Conservation (phyloP, 768 basidiomycete species). For the Gloeophyllum trabeum region DNA sequence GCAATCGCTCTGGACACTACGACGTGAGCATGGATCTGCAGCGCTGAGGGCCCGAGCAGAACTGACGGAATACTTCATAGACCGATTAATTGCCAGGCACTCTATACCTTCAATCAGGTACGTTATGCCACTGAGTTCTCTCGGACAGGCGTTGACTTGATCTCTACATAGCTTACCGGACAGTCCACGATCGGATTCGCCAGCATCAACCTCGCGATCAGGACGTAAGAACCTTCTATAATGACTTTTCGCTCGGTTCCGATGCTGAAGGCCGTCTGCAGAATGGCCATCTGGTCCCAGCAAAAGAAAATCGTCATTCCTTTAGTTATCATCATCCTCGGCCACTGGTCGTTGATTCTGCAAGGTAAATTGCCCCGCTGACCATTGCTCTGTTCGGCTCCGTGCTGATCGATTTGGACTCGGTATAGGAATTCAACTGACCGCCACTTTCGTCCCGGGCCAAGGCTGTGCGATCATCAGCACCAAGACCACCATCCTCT, state of each 20-base stretch:
- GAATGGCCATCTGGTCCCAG: conserved; percentile 59
- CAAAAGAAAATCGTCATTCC: conserved; percentile 37
- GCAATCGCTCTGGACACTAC: conserved; percentile 26
- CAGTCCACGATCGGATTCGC: conserved; percentile 32
- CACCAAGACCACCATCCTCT: conserved; percentile 53
- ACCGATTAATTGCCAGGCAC: conserved; percentile 28
- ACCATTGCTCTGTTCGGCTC: neutral
- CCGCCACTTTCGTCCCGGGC: conserved; percentile 38
- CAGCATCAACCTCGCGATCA: conserved; percentile 33
- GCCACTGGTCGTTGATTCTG: conserved; percentile 62
- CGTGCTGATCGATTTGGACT: too few species aligned
- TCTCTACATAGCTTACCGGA: conserved; percentile 29
- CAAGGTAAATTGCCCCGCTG: conserved; percentile 30
- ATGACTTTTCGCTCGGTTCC: neutral
- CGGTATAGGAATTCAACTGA: conserved; percentile 49
- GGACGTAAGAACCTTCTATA: conserved; percentile 22
- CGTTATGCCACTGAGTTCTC: too few species aligned
- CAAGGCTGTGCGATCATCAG: conserved; percentile 43
- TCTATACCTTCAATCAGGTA: conserved; percentile 39
- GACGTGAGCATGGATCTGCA: conserved; percentile 19
- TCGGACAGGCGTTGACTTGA: too few species aligned
- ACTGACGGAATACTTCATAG: conserved; percentile 15
- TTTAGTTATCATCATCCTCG: conserved; percentile 45
- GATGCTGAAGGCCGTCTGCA: conserved; percentile 12
- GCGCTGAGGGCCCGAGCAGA: too few species aligned